These are phyloP conservation scores for Ophiocytium majus DNA, from an alignment of 352 stramenopile genomes.

Conservation along the genomic window DNA sequence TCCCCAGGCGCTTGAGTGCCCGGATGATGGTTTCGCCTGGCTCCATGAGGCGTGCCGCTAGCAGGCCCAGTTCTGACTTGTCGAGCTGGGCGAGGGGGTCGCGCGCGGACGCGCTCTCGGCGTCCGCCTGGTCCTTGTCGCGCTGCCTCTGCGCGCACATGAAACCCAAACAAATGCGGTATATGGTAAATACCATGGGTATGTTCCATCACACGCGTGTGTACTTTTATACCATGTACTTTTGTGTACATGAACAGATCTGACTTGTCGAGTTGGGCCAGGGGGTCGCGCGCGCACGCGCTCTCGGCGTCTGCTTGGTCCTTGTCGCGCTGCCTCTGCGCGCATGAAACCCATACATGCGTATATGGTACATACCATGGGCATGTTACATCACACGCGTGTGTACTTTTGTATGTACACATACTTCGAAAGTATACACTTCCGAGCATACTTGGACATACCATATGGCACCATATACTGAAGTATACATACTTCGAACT, in stretches of 20 bases:
- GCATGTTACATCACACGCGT: too few species aligned
- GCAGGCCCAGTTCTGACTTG: conserved; percentile 26
- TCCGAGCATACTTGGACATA: too few species aligned
- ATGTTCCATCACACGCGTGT: too few species aligned
- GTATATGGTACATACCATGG: too few species aligned
- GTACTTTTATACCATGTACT: too few species aligned
- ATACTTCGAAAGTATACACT: too few species aligned
- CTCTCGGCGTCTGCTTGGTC: neutral
- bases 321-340: conserved; percentile 5
- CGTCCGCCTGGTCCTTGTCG: neutral
- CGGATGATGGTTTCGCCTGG: conserved; percentile 53
- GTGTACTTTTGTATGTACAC: too few species aligned
- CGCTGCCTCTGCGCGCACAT: too few species aligned
- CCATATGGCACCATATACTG: too few species aligned
- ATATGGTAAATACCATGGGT: too few species aligned
- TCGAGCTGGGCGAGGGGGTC: neutral
- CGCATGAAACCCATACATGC: too few species aligned
- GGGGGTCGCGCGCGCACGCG: neutral
- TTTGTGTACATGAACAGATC: conserved; percentile 35
- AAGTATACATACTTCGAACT: conserved; percentile 27
- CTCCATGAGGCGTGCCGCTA: conserved; percentile 33
- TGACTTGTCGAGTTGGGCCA: neutral
- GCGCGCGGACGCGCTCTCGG: neutral
- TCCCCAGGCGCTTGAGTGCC: conserved; percentile 50
- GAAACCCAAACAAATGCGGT: too few species aligned